These are phyloP conservation scores for Candida xiaguanensis DNA, from an alignment of 805 yeast genomes.

Conservation along the genomic window DNA sequence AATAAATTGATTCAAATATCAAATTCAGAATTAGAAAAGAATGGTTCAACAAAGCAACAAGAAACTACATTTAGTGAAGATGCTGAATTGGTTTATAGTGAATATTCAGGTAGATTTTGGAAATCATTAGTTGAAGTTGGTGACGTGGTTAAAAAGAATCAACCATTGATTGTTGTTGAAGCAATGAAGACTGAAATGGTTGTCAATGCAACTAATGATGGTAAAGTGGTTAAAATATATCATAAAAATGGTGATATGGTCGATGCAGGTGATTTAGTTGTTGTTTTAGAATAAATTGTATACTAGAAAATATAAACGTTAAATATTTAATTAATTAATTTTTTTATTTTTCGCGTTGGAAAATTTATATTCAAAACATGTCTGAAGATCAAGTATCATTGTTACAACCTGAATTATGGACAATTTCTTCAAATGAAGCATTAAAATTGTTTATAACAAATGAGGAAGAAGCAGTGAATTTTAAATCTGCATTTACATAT, in stretches of 20 bases:
- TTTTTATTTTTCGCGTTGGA: neutral
- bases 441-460: constrained; percentile 55
- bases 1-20: constrained; percentile 77
- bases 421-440: constrained; percentile 66
- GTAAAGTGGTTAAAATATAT: constrained; percentile 67
- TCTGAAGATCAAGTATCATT: constrained; percentile 8
- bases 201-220: constrained; percentile 65
- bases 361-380: neutral
- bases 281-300: constrained; percentile 52
- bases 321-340: neutral
- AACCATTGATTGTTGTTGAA: constrained; percentile 83
- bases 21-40: constrained; percentile 63
- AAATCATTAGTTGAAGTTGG: constrained; percentile 81
- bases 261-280: constrained; percentile 94
- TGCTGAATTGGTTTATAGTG: constrained; percentile 85
- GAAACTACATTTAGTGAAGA: constrained; percentile 61
- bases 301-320: neutral
- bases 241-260: constrained; percentile 94
- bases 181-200: constrained; percentile 99
- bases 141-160: constrained; percentile 67
- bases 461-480: constrained; percentile 51
- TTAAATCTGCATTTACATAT: constrained; percentile 81
- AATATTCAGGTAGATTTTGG: constrained; percentile 97
- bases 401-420: constrained; percentile 71
- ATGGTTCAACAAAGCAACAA: constrained; percentile 44